phyloP scores from a whole-genome alignment of 768 basidiomycete genomes.

The Suillus brevipes region DNA sequence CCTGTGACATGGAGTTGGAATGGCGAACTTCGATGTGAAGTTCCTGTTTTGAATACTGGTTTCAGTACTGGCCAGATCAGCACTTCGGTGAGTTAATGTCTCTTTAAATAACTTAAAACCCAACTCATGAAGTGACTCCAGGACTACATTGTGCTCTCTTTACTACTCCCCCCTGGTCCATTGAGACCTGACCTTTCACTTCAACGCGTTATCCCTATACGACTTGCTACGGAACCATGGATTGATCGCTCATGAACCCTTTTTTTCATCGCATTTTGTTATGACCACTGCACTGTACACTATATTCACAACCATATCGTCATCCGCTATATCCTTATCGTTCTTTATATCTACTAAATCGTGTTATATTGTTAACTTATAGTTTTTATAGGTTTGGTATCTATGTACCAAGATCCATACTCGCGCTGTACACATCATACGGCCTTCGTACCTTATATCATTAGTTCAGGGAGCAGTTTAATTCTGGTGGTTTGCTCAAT shows the following conservation, averaged over 20 bases:
- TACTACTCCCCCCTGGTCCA: slow-evolving; percentile 41
- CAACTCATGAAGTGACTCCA: slow-evolving; percentile 24
- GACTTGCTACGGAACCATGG: slow-evolving; percentile 63
- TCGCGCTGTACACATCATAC: background rate
- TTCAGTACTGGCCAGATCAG: slow-evolving; percentile 50
- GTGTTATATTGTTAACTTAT: background rate
- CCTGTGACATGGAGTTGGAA: slow-evolving; percentile 58
- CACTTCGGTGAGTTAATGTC: slow-evolving; percentile 45
- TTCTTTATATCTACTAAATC: background rate
- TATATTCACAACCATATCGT: background rate
- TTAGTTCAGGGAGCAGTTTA: background rate
- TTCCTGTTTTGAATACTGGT: slow-evolving; percentile 43
- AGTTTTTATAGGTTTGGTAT: background rate
- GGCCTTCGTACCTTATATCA: background rate
- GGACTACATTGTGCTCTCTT: slow-evolving; percentile 59
- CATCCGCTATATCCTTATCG: slow-evolving; percentile 1
- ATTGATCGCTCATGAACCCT: slow-evolving; percentile 26
- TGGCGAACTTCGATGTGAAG: slow-evolving; percentile 48
- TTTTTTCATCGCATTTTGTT: background rate
- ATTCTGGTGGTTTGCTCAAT: too few relatives aligned
- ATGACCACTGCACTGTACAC: background rate
- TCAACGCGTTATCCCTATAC: slow-evolving; percentile 55
- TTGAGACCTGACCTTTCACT: slow-evolving; percentile 34
- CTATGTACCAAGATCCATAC: background rate
- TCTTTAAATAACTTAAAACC: background rate